These are phyloP conservation scores for Aspergillus alliaceus DNA, from an alignment of 2,329 filamentous ascomycete genomes.

Conservation along the genomic window DNA sequence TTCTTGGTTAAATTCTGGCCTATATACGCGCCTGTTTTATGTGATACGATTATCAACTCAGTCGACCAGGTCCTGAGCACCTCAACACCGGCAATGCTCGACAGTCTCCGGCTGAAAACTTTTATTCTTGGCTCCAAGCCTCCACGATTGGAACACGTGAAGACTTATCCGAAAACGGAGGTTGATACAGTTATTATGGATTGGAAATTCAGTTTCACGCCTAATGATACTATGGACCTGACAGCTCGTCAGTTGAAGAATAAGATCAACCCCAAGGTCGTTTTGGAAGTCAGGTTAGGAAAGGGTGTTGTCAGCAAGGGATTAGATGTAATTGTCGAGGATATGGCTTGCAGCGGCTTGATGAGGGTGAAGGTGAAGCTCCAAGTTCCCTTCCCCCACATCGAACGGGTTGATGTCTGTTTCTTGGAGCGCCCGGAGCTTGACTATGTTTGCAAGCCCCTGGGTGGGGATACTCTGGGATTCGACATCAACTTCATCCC, in stretches of 20 bases:
- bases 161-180: conserved; percentile 93
- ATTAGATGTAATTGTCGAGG: conserved; percentile 94
- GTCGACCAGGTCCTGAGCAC: conserved; percentile 96
- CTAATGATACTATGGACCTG: conserved; percentile 89
- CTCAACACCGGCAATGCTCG: conserved; percentile 85
- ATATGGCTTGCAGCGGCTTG: conserved; percentile 92
- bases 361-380: conserved; percentile 99
- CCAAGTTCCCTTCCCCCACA: conserved; percentile 91
- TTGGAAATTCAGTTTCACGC: conserved; percentile 99
- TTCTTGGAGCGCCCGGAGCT: conserved; percentile 87
- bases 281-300: conserved; percentile 89
- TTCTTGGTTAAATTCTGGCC: conserved; percentile 99
- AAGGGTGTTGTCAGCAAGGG: conserved; percentile 98
- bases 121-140: conserved; percentile 95
- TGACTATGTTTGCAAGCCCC: conserved; percentile 96
- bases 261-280: conserved; percentile 95
- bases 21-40: conserved; percentile 93
- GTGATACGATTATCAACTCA: conserved; percentile 85
- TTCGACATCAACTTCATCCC: conserved; percentile 99
- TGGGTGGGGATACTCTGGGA: conserved; percentile 91
- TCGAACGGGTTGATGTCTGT: conserved; percentile 91
- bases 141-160: conserved; percentile 94
- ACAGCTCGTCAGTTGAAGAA: conserved; percentile 86
- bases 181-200: conserved; percentile 98
- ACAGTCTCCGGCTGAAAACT: conserved; percentile 88